Conservation (phyloP, 805 yeast genomes). For the Kluyveromyces wickerhamii region DNA sequence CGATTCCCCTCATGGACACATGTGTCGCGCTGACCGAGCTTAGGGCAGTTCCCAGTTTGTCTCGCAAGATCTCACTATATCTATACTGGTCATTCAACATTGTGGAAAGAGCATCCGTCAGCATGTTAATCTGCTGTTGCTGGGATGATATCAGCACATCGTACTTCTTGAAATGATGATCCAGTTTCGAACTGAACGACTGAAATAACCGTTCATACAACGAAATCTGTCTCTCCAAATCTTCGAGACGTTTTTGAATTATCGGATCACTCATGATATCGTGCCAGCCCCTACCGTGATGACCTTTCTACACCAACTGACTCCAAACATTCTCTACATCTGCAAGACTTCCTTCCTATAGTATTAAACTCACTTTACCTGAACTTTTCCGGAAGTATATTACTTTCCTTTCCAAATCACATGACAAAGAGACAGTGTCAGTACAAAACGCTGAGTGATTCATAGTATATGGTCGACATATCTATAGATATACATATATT, state of each 20-base stretch:
- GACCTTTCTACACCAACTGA: not conserved
- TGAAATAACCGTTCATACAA: conserved; percentile 28
- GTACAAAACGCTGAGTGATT: too few relatives aligned
- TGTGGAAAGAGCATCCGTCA: conserved; percentile 20
- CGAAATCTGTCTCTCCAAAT: conserved; percentile 22
- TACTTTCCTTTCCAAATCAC: too few relatives aligned
- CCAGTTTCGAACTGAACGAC: conserved; percentile 24
- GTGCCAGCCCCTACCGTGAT: not conserved
- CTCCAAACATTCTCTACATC: conserved; percentile 5
- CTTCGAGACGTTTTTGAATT: conserved; percentile 18
- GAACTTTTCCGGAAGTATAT: too few relatives aligned
- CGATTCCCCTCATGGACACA: conserved; percentile 8
- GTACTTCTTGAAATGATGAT: conserved; percentile 27
- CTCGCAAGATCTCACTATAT: conserved; percentile 22
- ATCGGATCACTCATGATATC: conserved; percentile 9
- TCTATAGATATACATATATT: too few relatives aligned
- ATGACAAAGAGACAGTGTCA: too few relatives aligned
- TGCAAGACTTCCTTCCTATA: too few relatives aligned
- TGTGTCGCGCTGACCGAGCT: conserved; percentile 21
- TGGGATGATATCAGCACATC: conserved; percentile 24
- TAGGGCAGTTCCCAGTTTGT: conserved; percentile 18
- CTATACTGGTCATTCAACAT: conserved; percentile 25
- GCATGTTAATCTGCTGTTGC: conserved; percentile 26
- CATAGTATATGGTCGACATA: too few relatives aligned
- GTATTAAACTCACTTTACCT: too few relatives aligned